Evolutionary conservation across 2,329 filamentous ascomycete species (phyloP).

Genomic region (Colletotrichum melonis): DNA sequence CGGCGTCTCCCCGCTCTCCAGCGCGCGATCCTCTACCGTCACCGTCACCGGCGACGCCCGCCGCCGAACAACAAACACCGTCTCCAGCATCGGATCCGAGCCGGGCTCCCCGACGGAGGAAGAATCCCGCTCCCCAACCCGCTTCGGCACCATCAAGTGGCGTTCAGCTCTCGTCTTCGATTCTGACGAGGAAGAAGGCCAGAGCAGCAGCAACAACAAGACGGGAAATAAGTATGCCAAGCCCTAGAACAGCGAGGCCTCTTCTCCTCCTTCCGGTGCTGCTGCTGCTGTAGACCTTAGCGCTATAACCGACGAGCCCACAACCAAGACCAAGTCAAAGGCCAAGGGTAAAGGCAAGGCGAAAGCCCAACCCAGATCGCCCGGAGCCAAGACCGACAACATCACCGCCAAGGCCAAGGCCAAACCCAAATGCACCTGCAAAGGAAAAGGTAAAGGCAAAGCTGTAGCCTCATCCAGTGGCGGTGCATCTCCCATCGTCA

Average conservation of each 20-base stretch:
- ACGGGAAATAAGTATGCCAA: constrained; percentile 18
- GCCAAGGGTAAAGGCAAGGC: not conserved
- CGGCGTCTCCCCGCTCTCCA: not conserved
- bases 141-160: not conserved
- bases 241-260: constrained; percentile 16
- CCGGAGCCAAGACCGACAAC: not conserved
- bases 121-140: not conserved
- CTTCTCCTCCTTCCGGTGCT: not conserved
- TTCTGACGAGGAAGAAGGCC: constrained; percentile 7
- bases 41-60: not conserved
- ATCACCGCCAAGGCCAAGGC: not conserved
- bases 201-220: not conserved
- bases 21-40: not conserved
- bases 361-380: too few relatives aligned
- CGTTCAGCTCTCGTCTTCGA: not conserved
- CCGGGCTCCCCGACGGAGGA: not conserved
- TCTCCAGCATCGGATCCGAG: not conserved
- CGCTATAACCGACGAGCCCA: too few relatives aligned
- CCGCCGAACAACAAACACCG: not conserved
- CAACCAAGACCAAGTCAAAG: not conserved
- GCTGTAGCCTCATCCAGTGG: not conserved
- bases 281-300: not conserved
- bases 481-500: not conserved
- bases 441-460: not conserved
- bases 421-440: not conserved